A percentile compares a stretch with the other conserved stretches of the same genome.
Conservation (phyloP, 2,329 filamentous ascomycete species). For the Cylindrodendrum hubeiense region DNA sequence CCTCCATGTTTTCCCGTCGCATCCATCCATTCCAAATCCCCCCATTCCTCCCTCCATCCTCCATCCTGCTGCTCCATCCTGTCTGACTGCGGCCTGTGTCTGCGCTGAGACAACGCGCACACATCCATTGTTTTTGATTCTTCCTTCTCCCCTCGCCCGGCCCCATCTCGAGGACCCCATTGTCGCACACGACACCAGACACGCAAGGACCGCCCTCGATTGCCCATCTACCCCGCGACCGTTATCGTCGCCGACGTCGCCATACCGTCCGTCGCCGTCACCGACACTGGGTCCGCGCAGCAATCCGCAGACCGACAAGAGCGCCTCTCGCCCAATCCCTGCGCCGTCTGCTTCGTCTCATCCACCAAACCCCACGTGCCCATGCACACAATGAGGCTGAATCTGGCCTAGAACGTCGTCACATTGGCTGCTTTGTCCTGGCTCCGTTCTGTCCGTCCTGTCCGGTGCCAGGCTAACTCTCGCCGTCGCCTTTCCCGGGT, state of each 20-base stretch:
- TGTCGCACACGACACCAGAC: not conserved
- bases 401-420: constrained; percentile 44
- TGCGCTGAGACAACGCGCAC: constrained; percentile 1
- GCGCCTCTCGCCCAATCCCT: constrained; percentile 17
- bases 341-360: constrained; percentile 22
- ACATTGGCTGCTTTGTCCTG: constrained; percentile 35
- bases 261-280: constrained; percentile 10
- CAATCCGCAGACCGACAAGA: constrained; percentile 22
- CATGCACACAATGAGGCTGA: constrained; percentile 45
- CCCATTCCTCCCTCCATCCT: not conserved
- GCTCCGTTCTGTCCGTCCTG: constrained; percentile 22
- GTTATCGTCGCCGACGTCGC: constrained; percentile 1
- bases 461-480: constrained; percentile 21
- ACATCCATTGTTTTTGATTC: not conserved
- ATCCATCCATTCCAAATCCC: not conserved
- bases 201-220: not conserved
- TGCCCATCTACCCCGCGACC: not conserved
- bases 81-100: not conserved
- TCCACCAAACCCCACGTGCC: constrained; percentile 44
- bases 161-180: not conserved
- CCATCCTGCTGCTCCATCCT: not conserved
- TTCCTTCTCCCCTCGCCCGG: not conserved
- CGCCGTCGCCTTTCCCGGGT: constrained; percentile 25
- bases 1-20: not conserved
- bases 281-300: constrained; percentile 15